Evolutionary conservation across 441 rosid species (phyloP).

Genomic region (Erodium moschatum): DNA sequence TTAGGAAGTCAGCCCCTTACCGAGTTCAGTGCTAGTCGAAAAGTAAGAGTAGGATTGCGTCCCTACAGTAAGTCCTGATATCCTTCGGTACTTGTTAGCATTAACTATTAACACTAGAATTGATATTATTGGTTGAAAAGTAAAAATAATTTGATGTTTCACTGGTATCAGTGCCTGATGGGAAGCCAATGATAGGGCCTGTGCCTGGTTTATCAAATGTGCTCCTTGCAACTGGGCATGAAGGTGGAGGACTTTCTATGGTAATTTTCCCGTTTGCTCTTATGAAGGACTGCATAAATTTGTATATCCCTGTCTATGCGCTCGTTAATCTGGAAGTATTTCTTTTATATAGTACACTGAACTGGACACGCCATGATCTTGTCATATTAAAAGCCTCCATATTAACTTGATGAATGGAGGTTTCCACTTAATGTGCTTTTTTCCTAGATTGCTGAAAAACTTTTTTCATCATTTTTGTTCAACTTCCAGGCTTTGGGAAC

Average conservation of each 20-base stretch:
- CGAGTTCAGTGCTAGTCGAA: constrained; percentile 38
- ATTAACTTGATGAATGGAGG: background rate
- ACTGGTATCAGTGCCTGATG: constrained; percentile 68
- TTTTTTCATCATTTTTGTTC: constrained; percentile 15
- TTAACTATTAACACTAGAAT: background rate
- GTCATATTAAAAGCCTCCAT: background rate
- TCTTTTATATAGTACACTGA: background rate
- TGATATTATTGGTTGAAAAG: constrained; percentile 10
- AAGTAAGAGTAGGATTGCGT: constrained; percentile 86
- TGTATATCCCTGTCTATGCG: background rate
- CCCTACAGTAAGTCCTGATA: constrained; percentile 64
- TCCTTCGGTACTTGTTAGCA: constrained; percentile 8
- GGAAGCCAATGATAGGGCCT: constrained; percentile 68
- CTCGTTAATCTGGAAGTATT: background rate
- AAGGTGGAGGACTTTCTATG: constrained; percentile 84
- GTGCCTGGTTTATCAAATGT: constrained; percentile 61
- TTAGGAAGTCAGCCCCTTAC: constrained; percentile 39
- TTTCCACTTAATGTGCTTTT: background rate
- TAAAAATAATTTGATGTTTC: constrained; percentile 12
- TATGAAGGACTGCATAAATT: background rate
- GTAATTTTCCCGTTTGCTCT: constrained; percentile 31
- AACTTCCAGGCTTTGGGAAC: constrained; percentile 73
- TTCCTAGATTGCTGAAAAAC: background rate
- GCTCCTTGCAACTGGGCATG: constrained; percentile 80
- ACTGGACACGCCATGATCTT: background rate